Conservation (phyloP, 495 filamentous ascomycete genomes). For the Xylaria curta region DNA sequence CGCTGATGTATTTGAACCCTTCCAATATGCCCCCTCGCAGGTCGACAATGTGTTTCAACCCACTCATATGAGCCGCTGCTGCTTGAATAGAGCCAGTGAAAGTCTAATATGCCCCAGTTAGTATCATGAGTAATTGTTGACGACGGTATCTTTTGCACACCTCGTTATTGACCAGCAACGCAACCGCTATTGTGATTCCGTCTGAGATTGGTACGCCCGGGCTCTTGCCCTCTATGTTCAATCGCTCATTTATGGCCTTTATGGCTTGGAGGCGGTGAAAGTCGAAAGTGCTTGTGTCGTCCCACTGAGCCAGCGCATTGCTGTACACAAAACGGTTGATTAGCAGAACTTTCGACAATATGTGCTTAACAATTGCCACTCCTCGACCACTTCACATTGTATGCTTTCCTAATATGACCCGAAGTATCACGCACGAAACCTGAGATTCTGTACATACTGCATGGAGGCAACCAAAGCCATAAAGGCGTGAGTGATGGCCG, state of each 20-base stretch:
- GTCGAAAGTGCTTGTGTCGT: constrained; percentile 40
- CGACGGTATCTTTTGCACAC: constrained; percentile 19
- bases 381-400: background rate
- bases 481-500: constrained; percentile 41
- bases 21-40: constrained; percentile 39
- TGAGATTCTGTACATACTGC: constrained; percentile 29
- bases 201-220: constrained; percentile 39
- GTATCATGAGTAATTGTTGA: background rate
- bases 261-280: constrained; percentile 42
- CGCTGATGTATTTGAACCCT: constrained; percentile 37
- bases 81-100: constrained; percentile 38
- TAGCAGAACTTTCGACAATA: background rate
- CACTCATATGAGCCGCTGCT: constrained; percentile 40
- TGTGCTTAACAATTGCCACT: background rate
- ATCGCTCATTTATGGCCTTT: constrained; percentile 40
- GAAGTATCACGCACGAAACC: background rate
- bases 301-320: constrained; percentile 40
- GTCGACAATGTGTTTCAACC: constrained; percentile 41
- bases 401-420: background rate
- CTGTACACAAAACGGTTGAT: constrained; percentile 10
- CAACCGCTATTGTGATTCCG: constrained; percentile 39
- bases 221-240: constrained; percentile 40
- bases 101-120: constrained; percentile 28
- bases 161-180: constrained; percentile 41
- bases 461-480: constrained; percentile 42